These are phyloP conservation scores for Smallanthus sonchifolius DNA, from an alignment of 129 eudicot genomes.

Conservation along the genomic window DNA sequence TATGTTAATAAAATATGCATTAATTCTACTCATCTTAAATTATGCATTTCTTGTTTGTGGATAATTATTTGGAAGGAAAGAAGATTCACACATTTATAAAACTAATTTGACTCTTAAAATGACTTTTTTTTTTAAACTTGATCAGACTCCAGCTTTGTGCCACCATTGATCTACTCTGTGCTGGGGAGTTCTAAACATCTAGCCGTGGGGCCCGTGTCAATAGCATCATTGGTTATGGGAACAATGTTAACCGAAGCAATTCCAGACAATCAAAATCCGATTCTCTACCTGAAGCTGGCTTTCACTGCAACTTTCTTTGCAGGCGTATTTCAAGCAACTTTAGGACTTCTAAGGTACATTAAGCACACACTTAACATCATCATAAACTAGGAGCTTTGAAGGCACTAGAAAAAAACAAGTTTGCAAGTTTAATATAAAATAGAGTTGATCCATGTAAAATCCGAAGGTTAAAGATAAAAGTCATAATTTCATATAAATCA, in stretches of 20 bases:
- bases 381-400: background rate
- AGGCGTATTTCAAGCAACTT: slow-evolving; percentile 89
- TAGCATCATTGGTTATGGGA: slow-evolving; percentile 98
- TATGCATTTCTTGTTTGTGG: background rate
- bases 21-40: background rate
- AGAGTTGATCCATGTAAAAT: too few relatives aligned
- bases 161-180: slow-evolving; percentile 88
- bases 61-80: background rate
- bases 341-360: slow-evolving; percentile 79
- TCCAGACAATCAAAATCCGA: slow-evolving; percentile 49
- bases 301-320: slow-evolving; percentile 93
- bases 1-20: background rate
- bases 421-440: too few relatives aligned
- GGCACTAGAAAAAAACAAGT: background rate
- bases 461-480: too few relatives aligned
- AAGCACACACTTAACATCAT: background rate
- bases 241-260: slow-evolving; percentile 85
- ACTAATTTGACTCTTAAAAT: background rate
- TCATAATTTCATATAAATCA: too few relatives aligned
- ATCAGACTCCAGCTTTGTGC: slow-evolving; percentile 95
- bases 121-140: slow-evolving; percentile 2
- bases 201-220: slow-evolving; percentile 97
- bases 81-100: background rate
- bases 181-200: slow-evolving; percentile 93
- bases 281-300: slow-evolving; percentile 81